Percentiles rank a stretch among this genome's conserved stretches.
These are phyloP conservation scores for Phycomyces nitens DNA, from an alignment of 192 early-diverging fungal genomes.

Conservation along the genomic window DNA sequence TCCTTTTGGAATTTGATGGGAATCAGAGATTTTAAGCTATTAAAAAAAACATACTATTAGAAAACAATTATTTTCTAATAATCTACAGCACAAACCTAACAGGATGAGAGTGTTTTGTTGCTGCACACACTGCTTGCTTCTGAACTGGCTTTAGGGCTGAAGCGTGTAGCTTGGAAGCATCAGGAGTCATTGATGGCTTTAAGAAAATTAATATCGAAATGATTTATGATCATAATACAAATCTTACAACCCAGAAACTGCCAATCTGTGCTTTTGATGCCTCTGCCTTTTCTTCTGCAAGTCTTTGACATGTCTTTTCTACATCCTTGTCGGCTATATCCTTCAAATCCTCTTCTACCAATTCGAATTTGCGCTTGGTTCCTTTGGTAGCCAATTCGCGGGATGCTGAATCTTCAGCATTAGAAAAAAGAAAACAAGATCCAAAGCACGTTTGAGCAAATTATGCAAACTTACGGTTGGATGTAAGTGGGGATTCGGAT, in stretches of 20 bases:
- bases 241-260: constrained; percentile 70
- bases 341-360: constrained; percentile 24
- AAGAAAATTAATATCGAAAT: too few species aligned
- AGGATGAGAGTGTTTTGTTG: constrained; percentile 57
- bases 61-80: neutral
- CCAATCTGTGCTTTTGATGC: constrained; percentile 47
- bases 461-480: too few species aligned
- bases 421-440: neutral
- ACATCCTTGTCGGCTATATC: constrained; percentile 30
- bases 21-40: constrained; percentile 65
- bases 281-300: constrained; percentile 34
- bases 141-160: constrained; percentile 53
- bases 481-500: neutral
- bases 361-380: constrained; percentile 36
- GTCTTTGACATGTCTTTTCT: constrained; percentile 25
- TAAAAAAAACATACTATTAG: neutral
- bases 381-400: constrained; percentile 2
- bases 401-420: neutral
- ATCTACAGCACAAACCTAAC: constrained; percentile 43
- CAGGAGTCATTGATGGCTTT: constrained; percentile 74
- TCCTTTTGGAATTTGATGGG: constrained; percentile 57
- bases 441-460: neutral
- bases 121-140: constrained; percentile 59
- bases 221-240: too few species aligned
- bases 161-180: constrained; percentile 47